Evolutionary conservation across 2,329 filamentous ascomycete genomes (phyloP).

Genomic region (Xylaria multiplex): DNA sequence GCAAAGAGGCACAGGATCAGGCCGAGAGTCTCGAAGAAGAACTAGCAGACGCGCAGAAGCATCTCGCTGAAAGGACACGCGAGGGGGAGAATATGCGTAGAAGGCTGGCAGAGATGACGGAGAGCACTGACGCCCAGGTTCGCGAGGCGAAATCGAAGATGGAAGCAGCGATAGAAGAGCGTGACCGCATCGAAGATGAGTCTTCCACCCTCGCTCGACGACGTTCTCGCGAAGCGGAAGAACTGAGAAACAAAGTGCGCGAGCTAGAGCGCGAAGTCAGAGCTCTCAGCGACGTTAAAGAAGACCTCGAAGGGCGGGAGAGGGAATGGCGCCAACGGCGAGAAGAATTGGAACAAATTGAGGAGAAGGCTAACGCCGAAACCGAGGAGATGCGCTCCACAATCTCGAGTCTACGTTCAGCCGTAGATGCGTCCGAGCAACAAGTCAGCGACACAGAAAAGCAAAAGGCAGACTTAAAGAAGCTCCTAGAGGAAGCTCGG

Average conservation of each 20-base stretch:
- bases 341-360: constrained; percentile 78
- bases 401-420: constrained; percentile 79
- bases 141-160: constrained; percentile 89
- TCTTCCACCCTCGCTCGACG: constrained; percentile 79
- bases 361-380: constrained; percentile 76
- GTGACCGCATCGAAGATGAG: constrained; percentile 92
- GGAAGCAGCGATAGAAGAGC: constrained; percentile 91
- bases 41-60: constrained; percentile 83
- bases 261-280: constrained; percentile 84
- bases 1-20: constrained; percentile 86
- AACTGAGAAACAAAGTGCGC: constrained; percentile 79
- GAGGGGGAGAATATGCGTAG: constrained; percentile 96
- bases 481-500: constrained; percentile 80
- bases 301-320: constrained; percentile 78
- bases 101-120: constrained; percentile 85
- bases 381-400: constrained; percentile 78
- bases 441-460: constrained; percentile 85
- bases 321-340: constrained; percentile 78
- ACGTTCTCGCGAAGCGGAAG: constrained; percentile 84
- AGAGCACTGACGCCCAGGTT: constrained; percentile 80
- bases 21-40: constrained; percentile 93
- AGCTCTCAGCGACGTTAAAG: constrained; percentile 76
- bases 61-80: constrained; percentile 86
- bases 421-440: constrained; percentile 87
- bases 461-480: constrained; percentile 79